Conservation (phyloP, 177 flowering plant genomes). For the Vitis hybrid region DNA sequence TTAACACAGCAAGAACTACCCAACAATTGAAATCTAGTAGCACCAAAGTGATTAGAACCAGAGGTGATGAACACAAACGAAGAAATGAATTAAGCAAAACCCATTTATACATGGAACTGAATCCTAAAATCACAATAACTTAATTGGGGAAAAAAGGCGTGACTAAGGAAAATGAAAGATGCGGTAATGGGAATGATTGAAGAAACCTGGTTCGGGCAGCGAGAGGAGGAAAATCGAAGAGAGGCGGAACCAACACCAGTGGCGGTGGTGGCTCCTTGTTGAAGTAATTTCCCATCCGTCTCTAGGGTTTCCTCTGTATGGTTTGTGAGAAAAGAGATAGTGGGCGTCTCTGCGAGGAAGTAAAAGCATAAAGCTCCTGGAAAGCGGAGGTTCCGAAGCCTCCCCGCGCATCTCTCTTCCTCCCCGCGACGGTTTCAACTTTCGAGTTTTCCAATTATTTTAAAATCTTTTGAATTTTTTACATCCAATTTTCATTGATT, state of each 20-base stretch:
- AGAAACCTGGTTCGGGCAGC: conserved; percentile 80
- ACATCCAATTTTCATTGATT: no score
- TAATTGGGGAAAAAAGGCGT: neutral
- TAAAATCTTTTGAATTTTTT: no score
- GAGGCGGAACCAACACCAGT: conserved; percentile 89
- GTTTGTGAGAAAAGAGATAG: neutral
- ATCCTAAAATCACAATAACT: no score
- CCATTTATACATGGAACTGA: no score
- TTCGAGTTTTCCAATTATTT: neutral
- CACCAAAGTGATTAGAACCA: no score
- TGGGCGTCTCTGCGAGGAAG: neutral
- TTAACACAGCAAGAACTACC: no score
- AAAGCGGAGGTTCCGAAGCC: neutral
- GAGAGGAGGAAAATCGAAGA: conserved; percentile 94
- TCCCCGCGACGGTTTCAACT: conserved; percentile 2
- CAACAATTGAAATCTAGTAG: no score
- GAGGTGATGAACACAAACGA: no score
- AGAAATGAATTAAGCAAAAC: no score
- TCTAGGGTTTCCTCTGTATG: neutral
- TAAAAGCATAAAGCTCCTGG: neutral
- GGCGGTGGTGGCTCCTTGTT: conserved; percentile 79
- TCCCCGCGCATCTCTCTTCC: conserved; percentile 8
- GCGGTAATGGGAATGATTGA: no score
- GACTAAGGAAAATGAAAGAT: neutral
- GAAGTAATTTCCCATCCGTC: conserved; percentile 54